Percentiles rank a stretch among this genome's conserved stretches.
Evolutionary conservation across 768 basidiomycete genomes (phyloP).

Genomic region (Collybia sordida): DNA sequence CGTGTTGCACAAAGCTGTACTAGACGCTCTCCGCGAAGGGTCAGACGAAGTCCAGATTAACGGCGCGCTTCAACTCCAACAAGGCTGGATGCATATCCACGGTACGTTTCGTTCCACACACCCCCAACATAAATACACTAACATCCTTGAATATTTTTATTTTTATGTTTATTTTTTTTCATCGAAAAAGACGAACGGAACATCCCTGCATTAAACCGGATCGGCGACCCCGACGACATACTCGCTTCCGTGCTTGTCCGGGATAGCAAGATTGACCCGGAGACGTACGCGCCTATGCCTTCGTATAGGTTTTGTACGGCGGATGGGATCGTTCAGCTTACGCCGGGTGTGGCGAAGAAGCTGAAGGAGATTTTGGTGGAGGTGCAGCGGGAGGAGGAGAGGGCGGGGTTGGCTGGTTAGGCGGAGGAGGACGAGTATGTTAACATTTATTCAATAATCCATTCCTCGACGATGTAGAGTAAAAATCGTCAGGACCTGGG

Average conservation of each 20-base stretch:
- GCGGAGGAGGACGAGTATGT: too few species aligned
- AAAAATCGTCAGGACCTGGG: too few species aligned
- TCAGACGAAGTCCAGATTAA: slow-evolving; percentile 67
- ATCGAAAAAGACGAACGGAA: slow-evolving; percentile 74
- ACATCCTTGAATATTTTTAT: too few species aligned
- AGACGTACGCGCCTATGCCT: slow-evolving; percentile 84
- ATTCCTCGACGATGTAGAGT: too few species aligned
- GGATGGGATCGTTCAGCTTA: slow-evolving; percentile 69
- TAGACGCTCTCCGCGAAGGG: slow-evolving; percentile 50
- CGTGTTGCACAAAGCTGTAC: slow-evolving; percentile 61
- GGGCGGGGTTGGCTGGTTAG: too few species aligned
- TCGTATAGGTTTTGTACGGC: slow-evolving; percentile 78
- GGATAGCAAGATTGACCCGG: slow-evolving; percentile 62
- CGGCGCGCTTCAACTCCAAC: slow-evolving; percentile 60
- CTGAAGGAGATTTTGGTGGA: slow-evolving; percentile 40
- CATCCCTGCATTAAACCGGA: slow-evolving; percentile 68
- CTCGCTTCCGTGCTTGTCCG: slow-evolving; percentile 73
- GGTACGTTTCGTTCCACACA: slow-evolving; percentile 24
- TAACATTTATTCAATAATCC: too few species aligned
- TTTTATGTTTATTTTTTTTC: neutral
- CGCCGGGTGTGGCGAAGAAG: slow-evolving; percentile 58
- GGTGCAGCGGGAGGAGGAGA: slow-evolving; percentile 2
- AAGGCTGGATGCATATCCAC: slow-evolving; percentile 90
- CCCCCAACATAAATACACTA: slow-evolving; percentile 1
- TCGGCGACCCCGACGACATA: slow-evolving; percentile 85